These are phyloP conservation scores for Paramarasmius palmivorus DNA, from an alignment of 1,284 basidiomycete genomes.

Conservation along the genomic window DNA sequence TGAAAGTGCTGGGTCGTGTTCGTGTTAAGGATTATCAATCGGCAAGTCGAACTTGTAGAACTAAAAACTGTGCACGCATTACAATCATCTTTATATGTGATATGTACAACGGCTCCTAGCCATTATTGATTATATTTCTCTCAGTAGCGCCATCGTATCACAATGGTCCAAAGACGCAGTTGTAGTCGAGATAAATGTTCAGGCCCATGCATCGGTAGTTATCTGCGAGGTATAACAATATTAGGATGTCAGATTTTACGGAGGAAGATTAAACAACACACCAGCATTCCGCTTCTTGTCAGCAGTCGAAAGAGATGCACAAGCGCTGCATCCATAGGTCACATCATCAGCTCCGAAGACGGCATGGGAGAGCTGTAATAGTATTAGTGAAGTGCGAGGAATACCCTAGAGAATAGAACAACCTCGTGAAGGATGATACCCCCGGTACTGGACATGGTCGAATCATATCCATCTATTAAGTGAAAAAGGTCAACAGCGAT, in stretches of 20 bases:
- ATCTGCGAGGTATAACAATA: neutral
- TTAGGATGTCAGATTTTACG: too few relatives aligned
- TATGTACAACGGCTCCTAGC: too few relatives aligned
- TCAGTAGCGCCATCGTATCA: too few relatives aligned
- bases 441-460: conserved; percentile 14
- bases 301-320: conserved; percentile 1
- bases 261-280: too few relatives aligned
- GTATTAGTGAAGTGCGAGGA: neutral
- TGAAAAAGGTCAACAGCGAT: neutral
- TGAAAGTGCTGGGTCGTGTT: too few relatives aligned
- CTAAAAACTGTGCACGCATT: too few relatives aligned
- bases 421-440: conserved; percentile 20
- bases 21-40: too few relatives aligned
- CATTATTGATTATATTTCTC: too few relatives aligned
- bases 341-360: conserved; percentile 13
- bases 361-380: conserved; percentile 15
- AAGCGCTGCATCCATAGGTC: conserved; percentile 14
- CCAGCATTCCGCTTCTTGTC: conserved; percentile 18
- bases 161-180: conserved; percentile 5
- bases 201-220: conserved; percentile 9
- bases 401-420: neutral
- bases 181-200: conserved; percentile 7
- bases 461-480: conserved; percentile 9
- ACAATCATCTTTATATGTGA: too few relatives aligned
- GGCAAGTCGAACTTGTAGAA: too few relatives aligned